phyloP scores from a whole-genome alignment of 1,284 basidiomycete genomes.

The Taiwanofungus camphoratus region DNA sequence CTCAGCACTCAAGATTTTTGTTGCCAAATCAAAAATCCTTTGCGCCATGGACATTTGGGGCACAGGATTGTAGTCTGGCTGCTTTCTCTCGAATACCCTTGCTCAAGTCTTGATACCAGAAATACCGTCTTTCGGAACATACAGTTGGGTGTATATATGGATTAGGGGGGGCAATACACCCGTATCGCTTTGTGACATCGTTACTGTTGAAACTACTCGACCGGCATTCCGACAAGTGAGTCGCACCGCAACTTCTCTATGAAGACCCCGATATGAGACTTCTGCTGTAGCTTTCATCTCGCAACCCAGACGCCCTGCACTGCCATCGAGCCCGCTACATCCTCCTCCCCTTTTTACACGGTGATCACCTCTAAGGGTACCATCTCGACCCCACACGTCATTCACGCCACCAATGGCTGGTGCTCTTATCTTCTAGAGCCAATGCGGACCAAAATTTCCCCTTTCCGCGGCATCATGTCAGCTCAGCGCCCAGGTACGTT shows the following conservation, averaged over 20 bases:
- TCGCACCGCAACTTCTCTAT: not conserved
- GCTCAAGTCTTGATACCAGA: slow-evolving; percentile 30
- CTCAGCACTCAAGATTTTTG: too few relatives aligned
- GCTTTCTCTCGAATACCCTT: too few relatives aligned
- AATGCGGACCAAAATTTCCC: slow-evolving; percentile 42
- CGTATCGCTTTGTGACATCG: slow-evolving; percentile 41
- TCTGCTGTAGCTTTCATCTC: slow-evolving; percentile 31
- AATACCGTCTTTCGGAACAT: slow-evolving; percentile 30
- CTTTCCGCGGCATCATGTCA: slow-evolving; percentile 59
- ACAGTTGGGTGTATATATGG: slow-evolving; percentile 35
- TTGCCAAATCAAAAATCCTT: too few relatives aligned
- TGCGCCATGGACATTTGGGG: too few relatives aligned
- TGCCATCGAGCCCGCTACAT: slow-evolving; percentile 25
- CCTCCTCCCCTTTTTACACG: slow-evolving; percentile 29
- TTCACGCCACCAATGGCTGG: slow-evolving; percentile 82
- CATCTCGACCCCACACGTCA: slow-evolving; percentile 50
- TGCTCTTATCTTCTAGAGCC: slow-evolving; percentile 53
- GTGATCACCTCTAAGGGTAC: slow-evolving; percentile 49
- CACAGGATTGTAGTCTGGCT: too few relatives aligned
- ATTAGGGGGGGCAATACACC: slow-evolving; percentile 39
- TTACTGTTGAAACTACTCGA: slow-evolving; percentile 34
- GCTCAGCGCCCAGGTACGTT: slow-evolving; percentile 50
- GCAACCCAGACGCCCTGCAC: slow-evolving; percentile 38
- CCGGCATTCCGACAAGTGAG: slow-evolving; percentile 33
- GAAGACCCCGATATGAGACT: not conserved